Percentiles rank a stretch among this genome's conserved stretches.
Conservation (phyloP, 2,329 filamentous ascomycete species). For the Diaporthe amygdali region DNA sequence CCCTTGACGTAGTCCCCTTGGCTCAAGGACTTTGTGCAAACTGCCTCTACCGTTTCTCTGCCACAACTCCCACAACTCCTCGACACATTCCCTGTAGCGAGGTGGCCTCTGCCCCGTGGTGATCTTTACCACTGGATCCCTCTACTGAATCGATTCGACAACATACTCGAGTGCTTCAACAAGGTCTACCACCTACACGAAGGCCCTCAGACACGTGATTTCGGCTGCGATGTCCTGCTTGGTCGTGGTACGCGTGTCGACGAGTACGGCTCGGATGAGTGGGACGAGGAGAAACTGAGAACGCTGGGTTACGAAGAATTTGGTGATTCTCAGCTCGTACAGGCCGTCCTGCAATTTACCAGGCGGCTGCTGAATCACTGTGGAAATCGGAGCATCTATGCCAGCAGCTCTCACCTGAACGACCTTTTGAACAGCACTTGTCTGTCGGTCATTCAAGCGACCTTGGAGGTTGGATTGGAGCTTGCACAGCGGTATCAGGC, state of each 20-base stretch:
- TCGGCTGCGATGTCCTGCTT: constrained; percentile 69
- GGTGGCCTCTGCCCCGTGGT: constrained; percentile 95
- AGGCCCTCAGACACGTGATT: constrained; percentile 81
- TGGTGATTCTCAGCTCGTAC: constrained; percentile 80
- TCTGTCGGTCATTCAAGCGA: constrained; percentile 75
- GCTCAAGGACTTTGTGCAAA: constrained; percentile 79
- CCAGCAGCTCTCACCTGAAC: constrained; percentile 88
- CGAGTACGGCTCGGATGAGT: constrained; percentile 54
- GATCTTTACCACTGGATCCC: constrained; percentile 99
- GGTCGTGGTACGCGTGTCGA: constrained; percentile 60
- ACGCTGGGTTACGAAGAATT: constrained; percentile 71
- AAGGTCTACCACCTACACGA: constrained; percentile 79
- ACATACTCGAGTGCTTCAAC: constrained; percentile 82
- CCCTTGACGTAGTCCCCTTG: constrained; percentile 74
- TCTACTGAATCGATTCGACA: constrained; percentile 90
- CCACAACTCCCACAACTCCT: constrained; percentile 80
- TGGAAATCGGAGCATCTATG: constrained; percentile 94
- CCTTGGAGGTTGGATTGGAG: constrained; percentile 81
- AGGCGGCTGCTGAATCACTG: constrained; percentile 90
- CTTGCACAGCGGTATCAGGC: constrained; percentile 93
- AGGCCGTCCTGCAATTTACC: constrained; percentile 84
- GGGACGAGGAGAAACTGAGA: constrained; percentile 52
- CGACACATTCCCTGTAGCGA: constrained; percentile 73
- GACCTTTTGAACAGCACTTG: constrained; percentile 89
- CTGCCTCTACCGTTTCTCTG: constrained; percentile 71